These are phyloP conservation scores for Phytopythium vexans DNA, from an alignment of 352 stramenopile genomes.

Conservation along the genomic window DNA sequence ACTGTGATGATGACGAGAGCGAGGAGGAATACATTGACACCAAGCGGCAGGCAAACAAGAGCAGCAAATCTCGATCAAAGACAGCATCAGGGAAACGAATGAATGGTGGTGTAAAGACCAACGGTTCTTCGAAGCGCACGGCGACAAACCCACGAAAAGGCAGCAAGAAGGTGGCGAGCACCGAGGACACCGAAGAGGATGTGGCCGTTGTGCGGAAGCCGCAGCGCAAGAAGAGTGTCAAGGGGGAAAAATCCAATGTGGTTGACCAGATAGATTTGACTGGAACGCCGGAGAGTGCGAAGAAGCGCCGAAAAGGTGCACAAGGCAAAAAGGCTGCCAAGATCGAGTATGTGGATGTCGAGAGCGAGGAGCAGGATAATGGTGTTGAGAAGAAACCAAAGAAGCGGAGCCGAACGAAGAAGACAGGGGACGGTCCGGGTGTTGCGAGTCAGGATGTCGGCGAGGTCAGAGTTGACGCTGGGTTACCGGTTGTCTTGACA, in stretches of 20 bases:
- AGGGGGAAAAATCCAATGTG: background rate
- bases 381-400: slow-evolving; percentile 4
- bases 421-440: background rate
- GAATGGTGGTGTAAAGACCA: too few species aligned
- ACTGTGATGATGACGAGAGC: slow-evolving; percentile 14
- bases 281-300: slow-evolving; percentile 14
- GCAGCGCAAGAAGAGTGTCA: background rate
- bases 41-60: too few species aligned
- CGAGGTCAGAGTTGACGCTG: slow-evolving; percentile 2
- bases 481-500: slow-evolving; percentile 17
- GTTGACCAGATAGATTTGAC: slow-evolving; percentile 28
- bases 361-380: slow-evolving; percentile 13
- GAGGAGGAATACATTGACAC: background rate
- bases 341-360: slow-evolving; percentile 7
- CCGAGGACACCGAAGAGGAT: background rate
- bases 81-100: too few species aligned
- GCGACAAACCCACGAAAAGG: background rate
- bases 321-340: slow-evolving; percentile 5
- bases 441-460: too few species aligned
- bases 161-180: slow-evolving; percentile 2
- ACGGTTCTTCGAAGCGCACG: too few species aligned
- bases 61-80: too few species aligned
- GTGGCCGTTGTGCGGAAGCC: background rate
- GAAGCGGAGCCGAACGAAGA: background rate
- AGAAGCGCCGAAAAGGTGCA: slow-evolving; percentile 9